These are phyloP conservation scores for Nothopassalora personata DNA, from an alignment of 2,329 filamentous ascomycete species.

Conservation along the genomic window DNA sequence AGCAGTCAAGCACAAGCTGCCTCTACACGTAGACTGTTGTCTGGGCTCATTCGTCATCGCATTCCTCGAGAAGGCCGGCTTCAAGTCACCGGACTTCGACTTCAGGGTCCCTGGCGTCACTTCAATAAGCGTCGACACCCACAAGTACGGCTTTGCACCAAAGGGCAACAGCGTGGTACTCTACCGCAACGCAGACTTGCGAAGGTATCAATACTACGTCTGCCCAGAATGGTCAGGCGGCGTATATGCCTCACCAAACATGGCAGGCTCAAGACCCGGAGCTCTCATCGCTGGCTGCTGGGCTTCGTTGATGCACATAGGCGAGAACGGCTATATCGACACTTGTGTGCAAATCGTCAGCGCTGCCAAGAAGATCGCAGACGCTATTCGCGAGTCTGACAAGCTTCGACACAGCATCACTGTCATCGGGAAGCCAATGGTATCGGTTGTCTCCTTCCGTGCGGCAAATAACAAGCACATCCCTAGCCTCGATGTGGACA, in stretches of 20 bases:
- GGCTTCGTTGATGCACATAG: conserved; percentile 83
- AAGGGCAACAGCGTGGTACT: conserved; percentile 94
- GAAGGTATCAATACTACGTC: conserved; percentile 94
- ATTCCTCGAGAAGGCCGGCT: conserved; percentile 87
- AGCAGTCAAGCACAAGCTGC: conserved; percentile 71
- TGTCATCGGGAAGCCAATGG: conserved; percentile 77
- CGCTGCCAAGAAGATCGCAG: conserved; percentile 73
- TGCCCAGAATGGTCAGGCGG: conserved; percentile 91
- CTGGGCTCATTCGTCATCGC: conserved; percentile 92
- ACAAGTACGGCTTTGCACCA: conserved; percentile 98
- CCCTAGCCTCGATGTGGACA: conserved; percentile 62
- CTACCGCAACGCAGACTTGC: conserved; percentile 73
- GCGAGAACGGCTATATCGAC: conserved; percentile 81
- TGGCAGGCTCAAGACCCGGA: conserved; percentile 86
- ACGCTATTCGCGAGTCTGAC: conserved; percentile 65
- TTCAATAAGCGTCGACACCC: conserved; percentile 91
- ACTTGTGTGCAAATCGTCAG: conserved; percentile 85
- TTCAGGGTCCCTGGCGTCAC: conserved; percentile 93
- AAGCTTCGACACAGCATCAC: conserved; percentile 66
- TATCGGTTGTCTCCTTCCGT: conserved; percentile 84
- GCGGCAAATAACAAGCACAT: conserved; percentile 37
- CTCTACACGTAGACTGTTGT: conserved; percentile 95
- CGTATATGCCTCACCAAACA: conserved; percentile 87
- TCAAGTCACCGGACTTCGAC: conserved; percentile 82
- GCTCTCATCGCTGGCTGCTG: conserved; percentile 95